Evolutionary conservation across 192 early-diverging fungal genomes (phyloP).

Genomic region (Rhizophagus clarus): DNA sequence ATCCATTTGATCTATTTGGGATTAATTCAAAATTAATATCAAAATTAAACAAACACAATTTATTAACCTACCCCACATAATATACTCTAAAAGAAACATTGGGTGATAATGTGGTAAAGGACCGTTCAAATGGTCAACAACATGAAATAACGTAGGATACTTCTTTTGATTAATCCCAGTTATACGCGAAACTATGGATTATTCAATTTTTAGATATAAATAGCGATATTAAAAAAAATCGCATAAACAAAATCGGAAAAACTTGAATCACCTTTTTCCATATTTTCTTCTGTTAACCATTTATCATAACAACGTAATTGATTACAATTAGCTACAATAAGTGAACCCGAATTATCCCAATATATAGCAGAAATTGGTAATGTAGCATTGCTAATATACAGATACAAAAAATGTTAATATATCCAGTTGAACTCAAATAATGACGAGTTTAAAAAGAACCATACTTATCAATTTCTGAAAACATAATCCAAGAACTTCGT

Average conservation of each 20-base stretch:
- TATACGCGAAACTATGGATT: constrained; percentile 20
- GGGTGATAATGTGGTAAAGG: constrained; percentile 79
- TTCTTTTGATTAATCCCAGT: constrained; percentile 30
- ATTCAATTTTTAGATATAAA: constrained; percentile 23
- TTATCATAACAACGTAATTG: constrained; percentile 63
- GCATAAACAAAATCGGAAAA: constrained; percentile 9
- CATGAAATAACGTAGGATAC: constrained; percentile 55
- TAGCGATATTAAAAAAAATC: constrained; percentile 21
- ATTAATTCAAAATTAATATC: constrained; percentile 10
- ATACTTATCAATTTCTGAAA: constrained; percentile 55
- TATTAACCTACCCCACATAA: constrained; percentile 65
- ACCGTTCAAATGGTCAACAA: constrained; percentile 54
- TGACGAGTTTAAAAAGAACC: constrained; percentile 37
- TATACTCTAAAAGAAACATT: constrained; percentile 63
- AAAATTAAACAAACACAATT: background rate
- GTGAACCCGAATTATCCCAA: constrained; percentile 60
- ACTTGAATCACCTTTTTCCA: constrained; percentile 35
- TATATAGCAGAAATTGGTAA: constrained; percentile 49
- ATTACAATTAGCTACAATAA: constrained; percentile 58
- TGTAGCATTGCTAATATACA: constrained; percentile 14
- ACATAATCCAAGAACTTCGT: constrained; percentile 51
- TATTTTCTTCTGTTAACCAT: constrained; percentile 63
- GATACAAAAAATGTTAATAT: background rate
- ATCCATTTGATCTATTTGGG: constrained; percentile 57
- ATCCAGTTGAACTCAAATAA: background rate